These are phyloP conservation scores for Hibiscus mutabilis DNA, from an alignment of 345 rosid genomes.

Conservation along the genomic window DNA sequence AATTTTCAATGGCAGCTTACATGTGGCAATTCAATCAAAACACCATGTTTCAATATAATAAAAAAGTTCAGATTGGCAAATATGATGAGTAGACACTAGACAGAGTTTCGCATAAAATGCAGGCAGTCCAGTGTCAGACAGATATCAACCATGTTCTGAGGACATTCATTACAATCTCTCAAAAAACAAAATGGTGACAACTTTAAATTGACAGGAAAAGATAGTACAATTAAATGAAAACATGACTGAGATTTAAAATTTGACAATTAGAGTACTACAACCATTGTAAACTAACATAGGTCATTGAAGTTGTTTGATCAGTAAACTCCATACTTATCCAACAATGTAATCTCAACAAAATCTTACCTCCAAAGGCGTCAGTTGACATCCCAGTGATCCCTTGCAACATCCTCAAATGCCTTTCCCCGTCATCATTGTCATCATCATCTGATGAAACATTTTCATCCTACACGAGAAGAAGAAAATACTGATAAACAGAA, in stretches of 20 bases:
- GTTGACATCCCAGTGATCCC: constrained; percentile 76
- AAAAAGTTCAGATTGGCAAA: too few relatives aligned
- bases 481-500: background rate
- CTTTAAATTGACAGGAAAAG: background rate
- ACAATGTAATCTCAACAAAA: background rate
- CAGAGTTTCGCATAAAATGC: too few relatives aligned
- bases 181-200: background rate
- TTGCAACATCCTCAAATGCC: constrained; percentile 74
- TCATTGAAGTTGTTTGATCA: background rate
- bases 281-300: too few relatives aligned
- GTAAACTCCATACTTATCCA: background rate
- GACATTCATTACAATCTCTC: background rate
- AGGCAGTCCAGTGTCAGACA: too few relatives aligned
- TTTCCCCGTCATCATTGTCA: constrained; percentile 35
- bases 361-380: constrained; percentile 68
- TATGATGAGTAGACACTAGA: too few relatives aligned
- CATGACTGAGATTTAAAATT: too few relatives aligned
- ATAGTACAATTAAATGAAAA: too few relatives aligned
- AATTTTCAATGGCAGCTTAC: too few relatives aligned
- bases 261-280: too few relatives aligned
- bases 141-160: background rate
- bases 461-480: constrained; percentile 55
- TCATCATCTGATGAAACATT: constrained; percentile 56
- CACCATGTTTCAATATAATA: too few relatives aligned
- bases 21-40: too few relatives aligned